Base-by-base conservation (phyloP, 352 stramenopile genomes). In the Phytophthora citricola region DNA sequence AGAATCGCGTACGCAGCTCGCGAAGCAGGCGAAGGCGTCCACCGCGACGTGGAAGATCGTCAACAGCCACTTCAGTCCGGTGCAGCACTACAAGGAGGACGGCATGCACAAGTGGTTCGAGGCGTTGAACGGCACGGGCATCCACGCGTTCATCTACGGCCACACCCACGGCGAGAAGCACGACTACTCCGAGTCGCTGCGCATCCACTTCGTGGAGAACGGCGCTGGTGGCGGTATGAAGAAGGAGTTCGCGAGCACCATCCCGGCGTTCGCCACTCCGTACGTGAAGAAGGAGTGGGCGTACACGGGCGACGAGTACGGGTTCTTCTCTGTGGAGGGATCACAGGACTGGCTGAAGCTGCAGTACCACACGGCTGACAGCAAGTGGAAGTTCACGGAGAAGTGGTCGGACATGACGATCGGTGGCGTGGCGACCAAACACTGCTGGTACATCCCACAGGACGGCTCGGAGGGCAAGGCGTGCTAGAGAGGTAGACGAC, bases 51-150 rank as follows among this genome's bases (percentile, higher is more conserved):
- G 56, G 56, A 53, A 53, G 46, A 20, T 43, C 36, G 36, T 43
- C 4, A 43, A 43, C 36, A 43, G 40, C 5, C 40, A 60, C 17
- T 51, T 44, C 26, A 49, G 56, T n/a, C 45, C 45, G 0, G 44
- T 46, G 5, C 15, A 63, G 15, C 55, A 63, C 22, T 63, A 63
- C 43, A 29, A 38, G 7, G 55, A 54, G 43, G 55, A 10, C 11
- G 55, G 59, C 1, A 67, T 67, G 59, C 49, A 62, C 59, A 61
- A 61, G 50, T 67, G 59, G 59, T 61, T 67, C 8, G 49, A 67
- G 7, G 59, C 49, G 1, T 20, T 67, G 24, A 48, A 20, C 3
- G 43, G 43, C 14, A 55, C 59, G 0, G 59, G 59, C 1, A 47
- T 60, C 8, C 59, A 60, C 22, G 59, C 26, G 15, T 67, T 57